These are phyloP conservation scores for Talaromyces sp. DNA, from an alignment of 2,329 filamentous ascomycete species.

Conservation along the genomic window DNA sequence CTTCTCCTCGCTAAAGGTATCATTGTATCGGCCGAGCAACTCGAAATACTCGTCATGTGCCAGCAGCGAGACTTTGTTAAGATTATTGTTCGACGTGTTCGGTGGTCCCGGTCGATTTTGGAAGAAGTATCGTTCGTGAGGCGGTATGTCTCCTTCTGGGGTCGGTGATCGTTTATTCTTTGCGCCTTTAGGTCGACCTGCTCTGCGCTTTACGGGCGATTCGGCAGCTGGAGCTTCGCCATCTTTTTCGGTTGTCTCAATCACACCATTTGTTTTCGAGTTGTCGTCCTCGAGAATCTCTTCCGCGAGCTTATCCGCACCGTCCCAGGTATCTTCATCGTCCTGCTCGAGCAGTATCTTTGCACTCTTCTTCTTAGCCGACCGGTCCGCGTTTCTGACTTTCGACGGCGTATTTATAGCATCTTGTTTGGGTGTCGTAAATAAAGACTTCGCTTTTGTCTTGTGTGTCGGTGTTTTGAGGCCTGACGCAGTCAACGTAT, in stretches of 20 bases:
- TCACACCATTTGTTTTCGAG: slow-evolving; percentile 24
- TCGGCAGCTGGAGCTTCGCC: slow-evolving; percentile 41
- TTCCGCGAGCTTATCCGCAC: slow-evolving; percentile 64
- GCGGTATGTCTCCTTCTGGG: slow-evolving; percentile 74
- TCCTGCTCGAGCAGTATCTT: slow-evolving; percentile 70
- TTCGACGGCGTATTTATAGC: slow-evolving; percentile 57
- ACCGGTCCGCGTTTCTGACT: slow-evolving; percentile 72
- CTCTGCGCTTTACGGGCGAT: slow-evolving; percentile 50
- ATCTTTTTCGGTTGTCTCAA: slow-evolving; percentile 32
- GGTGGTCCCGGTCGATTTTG: slow-evolving; percentile 78
- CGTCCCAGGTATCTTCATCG: slow-evolving; percentile 64
- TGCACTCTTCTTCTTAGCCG: slow-evolving; percentile 81
- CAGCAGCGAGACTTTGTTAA: slow-evolving; percentile 70
- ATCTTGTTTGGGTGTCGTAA: slow-evolving; percentile 39
- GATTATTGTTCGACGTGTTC: slow-evolving; percentile 83
- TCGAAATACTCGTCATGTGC: slow-evolving; percentile 91
- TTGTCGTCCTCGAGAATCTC: slow-evolving; percentile 60
- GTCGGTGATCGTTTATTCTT: slow-evolving; percentile 67
- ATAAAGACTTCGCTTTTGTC: slow-evolving; percentile 35
- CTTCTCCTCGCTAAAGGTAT: slow-evolving; percentile 68
- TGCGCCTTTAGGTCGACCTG: slow-evolving; percentile 55
- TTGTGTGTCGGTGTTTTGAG: slow-evolving; percentile 39
- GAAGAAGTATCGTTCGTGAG: slow-evolving; percentile 90
- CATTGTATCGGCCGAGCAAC: slow-evolving; percentile 59
- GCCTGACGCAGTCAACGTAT: slow-evolving; percentile 32